A percentile compares a stretch with the other conserved stretches of the same genome.
phyloP scores from a whole-genome alignment of 176 grass and related monocot genomes.

The Oryza punctata region DNA sequence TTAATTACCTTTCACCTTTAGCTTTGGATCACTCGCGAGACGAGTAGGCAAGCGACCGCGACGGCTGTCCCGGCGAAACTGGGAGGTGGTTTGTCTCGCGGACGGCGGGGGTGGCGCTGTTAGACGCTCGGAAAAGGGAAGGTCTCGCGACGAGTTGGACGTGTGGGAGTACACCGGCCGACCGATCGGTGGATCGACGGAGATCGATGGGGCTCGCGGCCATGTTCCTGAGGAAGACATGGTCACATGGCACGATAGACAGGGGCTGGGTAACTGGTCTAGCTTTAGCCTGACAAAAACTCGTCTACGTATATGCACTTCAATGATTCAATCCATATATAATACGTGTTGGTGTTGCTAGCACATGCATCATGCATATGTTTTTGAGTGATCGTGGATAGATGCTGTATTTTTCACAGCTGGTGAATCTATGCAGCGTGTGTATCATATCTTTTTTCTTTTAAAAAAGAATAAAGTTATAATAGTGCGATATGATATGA shows the following conservation, averaged over 20 bases:
- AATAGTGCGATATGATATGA: neutral
- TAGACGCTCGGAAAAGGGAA: neutral
- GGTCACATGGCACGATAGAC: neutral
- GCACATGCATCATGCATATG: neutral
- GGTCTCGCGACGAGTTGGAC: neutral
- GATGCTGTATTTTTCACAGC: neutral
- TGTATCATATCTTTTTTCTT: neutral
- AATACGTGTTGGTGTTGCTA: neutral
- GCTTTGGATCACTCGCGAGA: neutral
- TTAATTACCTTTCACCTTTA: neutral
- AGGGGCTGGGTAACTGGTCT: neutral
- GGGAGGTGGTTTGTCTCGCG: neutral
- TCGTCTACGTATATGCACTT: neutral
- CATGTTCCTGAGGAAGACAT: neutral
- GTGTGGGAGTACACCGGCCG: neutral
- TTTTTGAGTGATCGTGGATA: neutral
- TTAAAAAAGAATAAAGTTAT: neutral
- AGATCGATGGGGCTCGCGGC: neutral
- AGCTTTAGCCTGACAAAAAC: neutral
- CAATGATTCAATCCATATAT: neutral
- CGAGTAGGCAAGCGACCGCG: neutral
- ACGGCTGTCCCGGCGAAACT: neutral
- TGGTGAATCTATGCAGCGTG: neutral
- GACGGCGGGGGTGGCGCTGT: neutral
- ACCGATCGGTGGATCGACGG: neutral